Evolutionary conservation across 2,329 filamentous ascomycete species (phyloP), one percentile per base, ranked within the genome.

Genomic region (Epichloe scottii): DNA sequence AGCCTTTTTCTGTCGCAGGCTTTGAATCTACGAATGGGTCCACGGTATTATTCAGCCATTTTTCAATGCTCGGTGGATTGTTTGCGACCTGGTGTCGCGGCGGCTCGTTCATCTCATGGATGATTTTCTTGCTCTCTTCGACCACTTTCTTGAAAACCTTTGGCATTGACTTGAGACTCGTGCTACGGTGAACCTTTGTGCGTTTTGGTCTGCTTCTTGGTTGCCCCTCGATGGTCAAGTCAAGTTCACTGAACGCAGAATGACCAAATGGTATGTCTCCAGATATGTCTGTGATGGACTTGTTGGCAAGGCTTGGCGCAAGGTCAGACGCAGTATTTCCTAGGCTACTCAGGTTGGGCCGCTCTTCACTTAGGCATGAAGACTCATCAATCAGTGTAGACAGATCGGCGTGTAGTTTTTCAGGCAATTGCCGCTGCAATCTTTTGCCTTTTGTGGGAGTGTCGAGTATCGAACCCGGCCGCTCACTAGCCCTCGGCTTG

Each of bases 161-260:
- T n/a, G 79, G 78, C 55, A 82, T 72, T 46, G 70, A 72, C 57
- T 78, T 79, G 63, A 83, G 76, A 59, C 78, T 83, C 2, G 73
- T 65, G 47, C 72, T 78, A 41, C 77, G 69, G 44, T 78, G 75
- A 7, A 72, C 65, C 58, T 78, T 77, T 33, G 67, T 64, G 21
- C 64, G 65, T 60, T 71, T 68, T 38, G 62, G 59, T 52, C 60
- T 63, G 51, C 69, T 72, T 30, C 66, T 65, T n/a, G 71, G 66
- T 49, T 75, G 68, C 5, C 71, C 71, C 19, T 71, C 70, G 1
- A 75, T 59, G 1, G 79, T 73, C 1, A 84, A 63, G 49, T 83
- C 79, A 6, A 84, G 68, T 58, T 79, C 79, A 56, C 78, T 84
- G 57, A 84, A 84, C n/a, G 81, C 81, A 17, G 81, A 84, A 55